Conservation (phyloP, 371 early-diverging fungal species). For the Mucor lusitanicus region DNA sequence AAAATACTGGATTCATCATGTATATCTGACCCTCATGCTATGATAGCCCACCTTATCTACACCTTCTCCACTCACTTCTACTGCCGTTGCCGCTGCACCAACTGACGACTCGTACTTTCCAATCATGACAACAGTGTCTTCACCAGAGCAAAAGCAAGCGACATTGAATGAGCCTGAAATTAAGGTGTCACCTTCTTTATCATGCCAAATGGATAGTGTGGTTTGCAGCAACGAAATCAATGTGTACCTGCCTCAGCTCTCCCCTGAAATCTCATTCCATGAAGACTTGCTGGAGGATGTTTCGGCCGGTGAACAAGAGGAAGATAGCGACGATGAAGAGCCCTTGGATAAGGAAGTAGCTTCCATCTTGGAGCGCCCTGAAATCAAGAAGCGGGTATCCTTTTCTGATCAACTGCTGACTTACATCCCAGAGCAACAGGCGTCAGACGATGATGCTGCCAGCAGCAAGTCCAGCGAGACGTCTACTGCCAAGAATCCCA, state of each 20-base stretch:
- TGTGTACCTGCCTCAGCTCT: constrained; percentile 22
- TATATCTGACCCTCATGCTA: background rate
- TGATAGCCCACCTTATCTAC: background rate
- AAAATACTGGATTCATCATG: background rate
- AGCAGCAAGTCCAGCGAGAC: background rate
- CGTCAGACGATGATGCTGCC: background rate
- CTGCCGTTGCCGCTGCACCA: background rate
- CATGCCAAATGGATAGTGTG: background rate
- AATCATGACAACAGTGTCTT: background rate
- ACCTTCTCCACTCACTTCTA: background rate
- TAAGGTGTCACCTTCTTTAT: background rate
- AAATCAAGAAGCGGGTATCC: constrained; percentile 19
- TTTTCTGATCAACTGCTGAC: constrained; percentile 20
- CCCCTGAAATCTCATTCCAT: constrained; percentile 18
- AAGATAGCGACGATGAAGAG: background rate
- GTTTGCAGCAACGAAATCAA: background rate
- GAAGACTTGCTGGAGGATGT: background rate
- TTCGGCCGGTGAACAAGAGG: background rate
- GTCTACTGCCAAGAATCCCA: background rate
- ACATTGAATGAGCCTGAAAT: background rate
- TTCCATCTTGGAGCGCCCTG: constrained; percentile 2
- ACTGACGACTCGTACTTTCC: background rate
- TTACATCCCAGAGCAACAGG: constrained; percentile 1
- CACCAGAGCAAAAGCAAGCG: background rate
- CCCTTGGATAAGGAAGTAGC: background rate